Percentiles rank a stretch among this genome's conserved stretches.
phyloP scores from a whole-genome alignment of 192 early-diverging fungal species.

The Coemansia sp. region DNA sequence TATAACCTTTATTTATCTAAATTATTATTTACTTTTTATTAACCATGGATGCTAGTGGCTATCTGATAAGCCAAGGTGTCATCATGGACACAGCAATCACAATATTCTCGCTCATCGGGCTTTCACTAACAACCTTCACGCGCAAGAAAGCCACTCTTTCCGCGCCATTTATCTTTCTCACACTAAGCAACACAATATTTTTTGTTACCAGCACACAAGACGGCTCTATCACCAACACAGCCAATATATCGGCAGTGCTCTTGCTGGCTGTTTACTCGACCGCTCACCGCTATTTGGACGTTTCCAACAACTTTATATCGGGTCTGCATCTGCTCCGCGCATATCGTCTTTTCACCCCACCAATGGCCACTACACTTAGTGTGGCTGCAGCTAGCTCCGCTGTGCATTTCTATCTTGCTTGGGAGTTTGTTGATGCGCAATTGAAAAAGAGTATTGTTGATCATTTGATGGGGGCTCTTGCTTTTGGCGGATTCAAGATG shows the following conservation, averaged over 20 bases:
- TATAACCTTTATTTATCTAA: too few species aligned
- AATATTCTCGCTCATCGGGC: background rate
- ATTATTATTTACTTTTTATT: too few species aligned
- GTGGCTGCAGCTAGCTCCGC: background rate
- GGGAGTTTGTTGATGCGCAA: background rate
- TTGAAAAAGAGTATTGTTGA: background rate
- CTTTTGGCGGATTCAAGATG: background rate
- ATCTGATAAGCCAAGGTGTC: background rate
- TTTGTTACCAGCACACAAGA: background rate
- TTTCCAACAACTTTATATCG: background rate
- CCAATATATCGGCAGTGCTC: background rate
- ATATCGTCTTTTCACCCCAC: slow-evolving; percentile 4
- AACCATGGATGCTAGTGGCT: background rate
- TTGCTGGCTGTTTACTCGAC: background rate
- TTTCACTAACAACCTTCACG: slow-evolving; percentile 3
- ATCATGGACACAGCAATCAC: slow-evolving; percentile 1
- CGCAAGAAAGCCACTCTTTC: background rate
- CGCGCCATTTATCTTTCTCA: background rate
- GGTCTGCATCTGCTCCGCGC: background rate
- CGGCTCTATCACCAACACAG: background rate
- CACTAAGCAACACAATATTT: background rate
- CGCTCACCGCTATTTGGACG: background rate
- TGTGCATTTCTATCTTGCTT: background rate
- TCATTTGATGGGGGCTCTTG: background rate
- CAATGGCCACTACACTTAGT: background rate